Evolutionary conservation across 768 basidiomycete species (phyloP).

Genomic region (Auricularia sp.): DNA sequence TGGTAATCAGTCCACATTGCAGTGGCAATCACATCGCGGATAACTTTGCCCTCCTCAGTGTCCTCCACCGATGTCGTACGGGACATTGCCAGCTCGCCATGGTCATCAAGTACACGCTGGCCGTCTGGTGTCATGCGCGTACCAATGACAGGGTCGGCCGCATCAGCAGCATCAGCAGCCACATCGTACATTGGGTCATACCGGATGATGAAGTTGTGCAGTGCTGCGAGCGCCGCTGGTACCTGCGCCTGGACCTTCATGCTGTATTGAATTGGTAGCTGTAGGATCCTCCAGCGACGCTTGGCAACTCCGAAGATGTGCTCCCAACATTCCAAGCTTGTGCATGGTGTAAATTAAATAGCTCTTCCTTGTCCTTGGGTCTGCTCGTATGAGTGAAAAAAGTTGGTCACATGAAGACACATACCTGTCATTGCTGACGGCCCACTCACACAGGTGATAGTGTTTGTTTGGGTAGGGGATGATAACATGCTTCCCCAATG

Average conservation of each 20-base stretch:
- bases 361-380: conserved; percentile 5
- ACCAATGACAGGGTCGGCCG: neutral
- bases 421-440: too few species aligned
- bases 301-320: conserved; percentile 9
- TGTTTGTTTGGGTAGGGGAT: conserved; percentile 10
- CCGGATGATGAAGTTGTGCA: conserved; percentile 17
- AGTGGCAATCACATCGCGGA: neutral
- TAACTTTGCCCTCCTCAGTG: neutral
- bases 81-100: too few species aligned
- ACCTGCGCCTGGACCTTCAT: conserved; percentile 14
- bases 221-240: conserved; percentile 5
- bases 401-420: neutral
- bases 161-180: neutral
- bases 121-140: neutral
- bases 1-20: neutral
- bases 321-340: conserved; percentile 7
- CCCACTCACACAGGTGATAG: conserved; percentile 16
- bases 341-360: conserved; percentile 10
- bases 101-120: too few species aligned
- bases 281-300: conserved; percentile 2
- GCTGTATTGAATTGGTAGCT: conserved; percentile 7
- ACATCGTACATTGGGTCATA: too few species aligned
- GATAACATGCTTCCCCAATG: conserved; percentile 6
- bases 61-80: neutral
- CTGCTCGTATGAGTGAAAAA: neutral